Conservation (phyloP, 75 land plant genomes). For the Picea glauca region DNA sequence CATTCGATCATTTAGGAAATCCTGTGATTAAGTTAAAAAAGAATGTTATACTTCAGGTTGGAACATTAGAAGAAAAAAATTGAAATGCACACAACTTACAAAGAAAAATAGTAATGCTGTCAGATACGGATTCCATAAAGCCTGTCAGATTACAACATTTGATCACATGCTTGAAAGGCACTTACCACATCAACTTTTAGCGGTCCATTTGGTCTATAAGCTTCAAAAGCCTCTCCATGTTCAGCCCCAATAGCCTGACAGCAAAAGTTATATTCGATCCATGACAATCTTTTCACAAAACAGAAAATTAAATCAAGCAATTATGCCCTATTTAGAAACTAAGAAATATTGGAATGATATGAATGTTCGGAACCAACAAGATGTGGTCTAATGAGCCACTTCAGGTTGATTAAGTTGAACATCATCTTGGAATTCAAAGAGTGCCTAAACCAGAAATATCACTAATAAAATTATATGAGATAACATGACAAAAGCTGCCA, state of each 20-base stretch:
- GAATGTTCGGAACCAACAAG: too few species aligned
- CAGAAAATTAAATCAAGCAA: too few species aligned
- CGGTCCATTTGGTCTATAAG: conserved; percentile 77
- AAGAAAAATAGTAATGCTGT: not conserved
- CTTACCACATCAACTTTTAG: conserved; percentile 95
- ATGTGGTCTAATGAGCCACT: too few species aligned
- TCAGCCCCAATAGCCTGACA: conserved; percentile 95
- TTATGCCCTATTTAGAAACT: too few species aligned
- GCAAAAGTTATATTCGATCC: not conserved
- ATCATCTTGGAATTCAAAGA: too few species aligned
- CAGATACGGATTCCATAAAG: not conserved
- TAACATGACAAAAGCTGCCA: too few species aligned
- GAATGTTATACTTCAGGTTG: not conserved
- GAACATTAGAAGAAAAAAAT: not conserved
- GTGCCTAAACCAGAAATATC: too few species aligned
- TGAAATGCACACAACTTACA: not conserved
- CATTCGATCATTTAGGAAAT: conserved; percentile 81
- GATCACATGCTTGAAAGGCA: not conserved
- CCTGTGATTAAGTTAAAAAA: conserved; percentile 30
- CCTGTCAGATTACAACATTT: not conserved
- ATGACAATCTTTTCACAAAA: too few species aligned
- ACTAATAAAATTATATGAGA: too few species aligned
- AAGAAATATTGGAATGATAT: too few species aligned
- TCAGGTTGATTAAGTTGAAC: too few species aligned
- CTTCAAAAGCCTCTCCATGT: conserved; percentile 99